Conservation (phyloP, 495 filamentous ascomycete species). For the Neurospora sublineolata region DNA sequence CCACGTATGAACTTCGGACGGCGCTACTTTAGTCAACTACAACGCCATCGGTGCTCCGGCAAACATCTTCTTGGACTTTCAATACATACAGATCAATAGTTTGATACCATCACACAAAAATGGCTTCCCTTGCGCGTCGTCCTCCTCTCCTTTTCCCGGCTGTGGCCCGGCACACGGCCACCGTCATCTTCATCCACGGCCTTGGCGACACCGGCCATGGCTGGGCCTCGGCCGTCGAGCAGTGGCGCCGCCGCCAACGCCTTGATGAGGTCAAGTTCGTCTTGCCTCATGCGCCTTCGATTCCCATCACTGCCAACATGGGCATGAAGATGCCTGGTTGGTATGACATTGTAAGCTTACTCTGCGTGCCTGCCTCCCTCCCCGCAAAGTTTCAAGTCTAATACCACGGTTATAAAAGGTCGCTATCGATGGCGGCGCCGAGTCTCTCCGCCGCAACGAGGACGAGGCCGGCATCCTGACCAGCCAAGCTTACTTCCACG, state of each 20-base stretch:
- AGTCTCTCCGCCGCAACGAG: conserved; percentile 36
- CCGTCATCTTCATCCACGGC: conserved; percentile 88
- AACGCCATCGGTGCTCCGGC: background rate
- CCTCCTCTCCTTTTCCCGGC: conserved; percentile 65
- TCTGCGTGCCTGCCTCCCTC: background rate
- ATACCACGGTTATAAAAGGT: conserved; percentile 7
- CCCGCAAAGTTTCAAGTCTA: background rate
- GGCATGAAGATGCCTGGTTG: conserved; percentile 84
- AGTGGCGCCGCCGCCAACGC: conserved; percentile 71
- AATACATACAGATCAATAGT: background rate
- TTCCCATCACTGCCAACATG: conserved; percentile 76
- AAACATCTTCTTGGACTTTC: background rate
- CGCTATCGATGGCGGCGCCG: conserved; percentile 31
- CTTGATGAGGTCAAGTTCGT: conserved; percentile 88
- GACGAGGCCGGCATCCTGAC: conserved; percentile 72
- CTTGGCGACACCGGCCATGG: conserved; percentile 60
- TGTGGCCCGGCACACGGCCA: conserved; percentile 82
- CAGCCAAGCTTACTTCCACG: conserved; percentile 64
- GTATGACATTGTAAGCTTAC: conserved; percentile 72
- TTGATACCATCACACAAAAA: background rate
- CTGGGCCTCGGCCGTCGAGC: conserved; percentile 73
- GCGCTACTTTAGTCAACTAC: background rate
- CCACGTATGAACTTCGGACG: background rate
- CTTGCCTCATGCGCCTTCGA: conserved; percentile 83
- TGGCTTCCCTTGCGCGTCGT: conserved; percentile 21